Evolutionary conservation across 2,329 filamentous ascomycete species (phyloP).

Genomic region (Triangularia verruculosa): DNA sequence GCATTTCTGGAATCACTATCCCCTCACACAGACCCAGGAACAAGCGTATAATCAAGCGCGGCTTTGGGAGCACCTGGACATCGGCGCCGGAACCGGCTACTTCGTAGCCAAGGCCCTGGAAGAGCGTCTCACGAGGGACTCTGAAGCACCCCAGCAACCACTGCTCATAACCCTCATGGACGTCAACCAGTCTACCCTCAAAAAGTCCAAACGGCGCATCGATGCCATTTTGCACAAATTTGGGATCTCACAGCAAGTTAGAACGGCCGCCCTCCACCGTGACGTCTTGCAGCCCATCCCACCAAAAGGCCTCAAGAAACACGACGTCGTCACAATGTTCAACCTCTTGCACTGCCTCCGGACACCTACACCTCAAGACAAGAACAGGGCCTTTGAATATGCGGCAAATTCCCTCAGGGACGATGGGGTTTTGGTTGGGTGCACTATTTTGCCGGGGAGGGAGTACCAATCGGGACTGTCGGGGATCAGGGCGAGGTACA

Average conservation of each 20-base stretch:
- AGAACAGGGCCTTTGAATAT: slow-evolving; percentile 9
- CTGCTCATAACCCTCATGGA: slow-evolving; percentile 38
- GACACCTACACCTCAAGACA: slow-evolving; percentile 28
- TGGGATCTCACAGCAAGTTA: neutral
- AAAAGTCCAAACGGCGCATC: slow-evolving; percentile 27
- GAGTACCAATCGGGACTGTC: slow-evolving; percentile 12
- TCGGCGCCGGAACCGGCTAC: slow-evolving; percentile 41
- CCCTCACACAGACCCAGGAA: too few species aligned
- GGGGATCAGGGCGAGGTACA: slow-evolving; percentile 23
- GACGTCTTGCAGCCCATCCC: neutral
- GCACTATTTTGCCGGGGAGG: slow-evolving; percentile 36
- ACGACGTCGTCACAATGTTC: slow-evolving; percentile 44
- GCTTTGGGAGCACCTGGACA: slow-evolving; percentile 34
- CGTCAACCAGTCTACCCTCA: slow-evolving; percentile 35
- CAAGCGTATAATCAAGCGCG: neutral
- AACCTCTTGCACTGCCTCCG: slow-evolving; percentile 43
- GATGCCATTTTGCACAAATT: neutral
- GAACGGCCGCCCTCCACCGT: neutral
- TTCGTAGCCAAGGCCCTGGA: slow-evolving; percentile 34
- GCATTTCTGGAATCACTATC: slow-evolving; percentile 31
- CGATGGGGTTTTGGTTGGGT: slow-evolving; percentile 38
- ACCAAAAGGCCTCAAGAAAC: slow-evolving; percentile 23
- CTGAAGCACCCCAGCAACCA: neutral
- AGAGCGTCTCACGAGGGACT: slow-evolving; percentile 15
- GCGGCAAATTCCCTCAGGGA: slow-evolving; percentile 29